Evolutionary conservation across 257 asterid species (phyloP), one percentile per base, ranked within the genome.

Genomic region (Craterostigma plantagineum): DNA sequence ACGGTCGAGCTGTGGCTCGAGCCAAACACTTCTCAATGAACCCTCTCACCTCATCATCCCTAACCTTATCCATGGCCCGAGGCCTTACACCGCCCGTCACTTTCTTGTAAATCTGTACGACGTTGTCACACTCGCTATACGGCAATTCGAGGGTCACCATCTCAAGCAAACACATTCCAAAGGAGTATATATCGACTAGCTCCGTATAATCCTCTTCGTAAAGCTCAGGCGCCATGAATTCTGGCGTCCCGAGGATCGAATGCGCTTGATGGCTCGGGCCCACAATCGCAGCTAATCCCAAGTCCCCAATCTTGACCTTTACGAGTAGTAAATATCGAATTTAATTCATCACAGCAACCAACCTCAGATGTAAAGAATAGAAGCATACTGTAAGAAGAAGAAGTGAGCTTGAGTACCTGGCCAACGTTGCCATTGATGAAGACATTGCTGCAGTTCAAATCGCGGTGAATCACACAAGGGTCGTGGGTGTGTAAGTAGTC

Each of bases 221-320:
- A 0, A 80, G 64, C 70, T 80, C 93, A 0, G 93, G 93, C 16
- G 85, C 91, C 91, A 76, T 80, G 65, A 80, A 80, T 46, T 80
- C 93, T 1, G 91, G 93, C 14, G 93, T 77, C 35, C 93, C 93
- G 8, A 80, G 71, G 34, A 80, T 10, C 1, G 86, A 73, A 52
- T 68, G 85, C 0, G 80, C 93, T n/a, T 73, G 62, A 51, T 66
- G 82, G 40, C 63, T 71, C 64, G 56, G 58, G 23, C 73, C 82
- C 23, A 74, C 77, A 18, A 43, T 58, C 6, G 81, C 66, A 18
- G 93, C 93, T 52, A 76, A 56, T 0, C 91, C 93, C 52, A 76
- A 55, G 57, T 80, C 85, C 14, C 91, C 91, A 46, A 80, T 76
- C 56, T 76, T 80, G 53, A 80, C 85, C 93, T 76, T 33, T 48